These are phyloP conservation scores for Leishmania major DNA, from an alignment of 208 protist species.

Conservation along the genomic window DNA sequence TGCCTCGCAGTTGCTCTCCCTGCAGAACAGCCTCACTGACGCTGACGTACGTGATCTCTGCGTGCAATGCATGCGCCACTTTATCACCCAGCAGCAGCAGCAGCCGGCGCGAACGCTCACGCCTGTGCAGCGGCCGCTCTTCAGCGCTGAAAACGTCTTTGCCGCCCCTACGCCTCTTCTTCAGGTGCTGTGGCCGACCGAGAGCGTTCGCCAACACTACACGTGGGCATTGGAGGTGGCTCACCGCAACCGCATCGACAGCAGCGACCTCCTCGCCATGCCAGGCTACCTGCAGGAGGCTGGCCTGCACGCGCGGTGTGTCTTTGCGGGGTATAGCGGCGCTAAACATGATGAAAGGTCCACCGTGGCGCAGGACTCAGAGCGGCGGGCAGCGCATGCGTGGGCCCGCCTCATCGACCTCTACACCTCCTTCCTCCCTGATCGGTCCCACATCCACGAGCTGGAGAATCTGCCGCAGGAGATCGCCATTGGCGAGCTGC, in stretches of 20 bases:
- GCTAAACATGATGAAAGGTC: background rate
- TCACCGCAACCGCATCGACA: constrained; percentile 5
- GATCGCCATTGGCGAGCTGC: constrained; percentile 74
- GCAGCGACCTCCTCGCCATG: constrained; percentile 15
- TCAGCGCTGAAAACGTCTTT: constrained; percentile 10
- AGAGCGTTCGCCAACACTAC: constrained; percentile 7
- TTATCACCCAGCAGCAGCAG: background rate
- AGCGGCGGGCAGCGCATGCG: constrained; percentile 3
- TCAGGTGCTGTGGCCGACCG: constrained; percentile 14
- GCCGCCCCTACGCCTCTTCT: constrained; percentile 1
- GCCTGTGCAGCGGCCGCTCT: background rate
- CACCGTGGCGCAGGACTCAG: background rate
- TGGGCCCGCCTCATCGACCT: constrained; percentile 60
- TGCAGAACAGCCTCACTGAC: constrained; percentile 21
- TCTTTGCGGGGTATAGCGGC: background rate
- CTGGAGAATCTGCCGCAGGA: constrained; percentile 87
- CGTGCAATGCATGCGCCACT: background rate
- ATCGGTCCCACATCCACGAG: constrained; percentile 80
- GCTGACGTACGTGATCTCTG: constrained; percentile 14
- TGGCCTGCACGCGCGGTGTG: constrained; percentile 14
- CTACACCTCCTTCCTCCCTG: constrained; percentile 68
- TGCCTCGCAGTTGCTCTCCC: constrained; percentile 14
- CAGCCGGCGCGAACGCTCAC: background rate
- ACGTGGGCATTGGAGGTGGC: constrained; percentile 1
- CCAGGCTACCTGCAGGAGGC: constrained; percentile 25